These are phyloP conservation scores for Pseudonitzschia multiseries DNA, from an alignment of 108 stramenopile genomes.

Conservation along the genomic window DNA sequence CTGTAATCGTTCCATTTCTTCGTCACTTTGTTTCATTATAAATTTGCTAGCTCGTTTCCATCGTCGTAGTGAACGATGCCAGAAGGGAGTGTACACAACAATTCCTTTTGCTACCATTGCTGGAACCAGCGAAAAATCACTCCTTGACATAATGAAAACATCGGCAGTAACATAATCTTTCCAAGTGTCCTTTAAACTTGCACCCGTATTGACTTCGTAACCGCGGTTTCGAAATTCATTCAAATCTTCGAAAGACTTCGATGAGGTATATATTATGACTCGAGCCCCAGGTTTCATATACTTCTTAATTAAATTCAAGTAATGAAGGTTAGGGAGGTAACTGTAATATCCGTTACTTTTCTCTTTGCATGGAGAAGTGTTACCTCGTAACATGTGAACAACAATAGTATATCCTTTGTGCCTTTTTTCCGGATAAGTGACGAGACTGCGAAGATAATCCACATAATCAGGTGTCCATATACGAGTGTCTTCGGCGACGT, in stretches of 20 bases:
- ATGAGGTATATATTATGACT: constrained; percentile 26
- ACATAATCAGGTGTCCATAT: constrained; percentile 38
- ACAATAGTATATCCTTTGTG: constrained; percentile 25
- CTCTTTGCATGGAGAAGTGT: constrained; percentile 31
- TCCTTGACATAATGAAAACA: constrained; percentile 38
- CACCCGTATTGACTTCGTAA: constrained; percentile 26
- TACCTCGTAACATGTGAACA: constrained; percentile 35
- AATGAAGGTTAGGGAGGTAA: constrained; percentile 41
- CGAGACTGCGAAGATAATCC: constrained; percentile 22
- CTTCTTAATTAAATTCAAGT: constrained; percentile 25
- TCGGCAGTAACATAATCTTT: constrained; percentile 33
- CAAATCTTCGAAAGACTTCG: constrained; percentile 36
- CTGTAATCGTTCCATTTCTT: constrained; percentile 32
- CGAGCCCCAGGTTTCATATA: constrained; percentile 35
- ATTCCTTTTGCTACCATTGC: constrained; percentile 32
- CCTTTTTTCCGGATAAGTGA: constrained; percentile 22
- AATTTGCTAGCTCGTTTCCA: constrained; percentile 33
- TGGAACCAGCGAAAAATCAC: constrained; percentile 39
- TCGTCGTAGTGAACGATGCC: constrained; percentile 28
- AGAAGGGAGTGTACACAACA: constrained; percentile 42
- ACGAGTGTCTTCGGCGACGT: constrained; percentile 18
- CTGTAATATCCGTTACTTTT: constrained; percentile 20
- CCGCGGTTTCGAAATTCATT: constrained; percentile 29
- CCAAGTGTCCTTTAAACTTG: constrained; percentile 26
- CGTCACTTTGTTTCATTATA: constrained; percentile 29